Conservation (phyloP, 257 asterid species). For the Leonotis leonurus region DNA sequence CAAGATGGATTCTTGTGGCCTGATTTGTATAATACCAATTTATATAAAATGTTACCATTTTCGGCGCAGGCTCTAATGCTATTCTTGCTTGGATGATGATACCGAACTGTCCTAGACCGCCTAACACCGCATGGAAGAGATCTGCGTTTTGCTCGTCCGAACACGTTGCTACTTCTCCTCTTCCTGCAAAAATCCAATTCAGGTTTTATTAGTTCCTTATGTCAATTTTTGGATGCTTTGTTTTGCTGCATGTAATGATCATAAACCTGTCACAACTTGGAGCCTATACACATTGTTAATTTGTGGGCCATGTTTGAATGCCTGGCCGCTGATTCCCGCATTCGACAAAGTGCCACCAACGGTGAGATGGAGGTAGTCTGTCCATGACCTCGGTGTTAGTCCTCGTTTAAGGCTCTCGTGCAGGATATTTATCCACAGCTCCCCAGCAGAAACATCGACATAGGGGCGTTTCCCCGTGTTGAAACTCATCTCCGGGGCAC, state of each 20-base stretch:
- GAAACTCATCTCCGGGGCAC: conserved; percentile 36
- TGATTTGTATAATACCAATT: not conserved
- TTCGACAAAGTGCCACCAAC: conserved; percentile 93
- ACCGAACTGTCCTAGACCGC: conserved; percentile 93
- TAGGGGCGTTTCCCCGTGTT: conserved; percentile 39
- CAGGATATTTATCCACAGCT: conserved; percentile 78
- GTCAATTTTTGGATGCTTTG: not conserved
- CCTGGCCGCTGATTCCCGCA: conserved; percentile 96
- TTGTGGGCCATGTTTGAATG: conserved; percentile 87
- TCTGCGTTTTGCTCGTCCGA: conserved; percentile 65
- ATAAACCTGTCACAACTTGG: conserved; percentile 79
- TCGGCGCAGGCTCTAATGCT: conserved; percentile 68
- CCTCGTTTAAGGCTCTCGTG: conserved; percentile 70
- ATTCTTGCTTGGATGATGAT: conserved; percentile 74
- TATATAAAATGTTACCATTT: conserved; percentile 31
- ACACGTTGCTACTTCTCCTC: conserved; percentile 66
- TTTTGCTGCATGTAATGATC: not conserved
- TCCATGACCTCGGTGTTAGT: conserved; percentile 87
- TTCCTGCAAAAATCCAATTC: conserved; percentile 35
- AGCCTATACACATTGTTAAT: conserved; percentile 79
- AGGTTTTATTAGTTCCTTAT: not conserved
- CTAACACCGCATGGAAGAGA: conserved; percentile 70
- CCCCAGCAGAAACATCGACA: conserved; percentile 86
- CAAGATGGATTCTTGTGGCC: not conserved
- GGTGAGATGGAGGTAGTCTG: conserved; percentile 85